phyloP scores from a whole-genome alignment of 805 yeast species.

The Saccharomycopsis microspora region DNA sequence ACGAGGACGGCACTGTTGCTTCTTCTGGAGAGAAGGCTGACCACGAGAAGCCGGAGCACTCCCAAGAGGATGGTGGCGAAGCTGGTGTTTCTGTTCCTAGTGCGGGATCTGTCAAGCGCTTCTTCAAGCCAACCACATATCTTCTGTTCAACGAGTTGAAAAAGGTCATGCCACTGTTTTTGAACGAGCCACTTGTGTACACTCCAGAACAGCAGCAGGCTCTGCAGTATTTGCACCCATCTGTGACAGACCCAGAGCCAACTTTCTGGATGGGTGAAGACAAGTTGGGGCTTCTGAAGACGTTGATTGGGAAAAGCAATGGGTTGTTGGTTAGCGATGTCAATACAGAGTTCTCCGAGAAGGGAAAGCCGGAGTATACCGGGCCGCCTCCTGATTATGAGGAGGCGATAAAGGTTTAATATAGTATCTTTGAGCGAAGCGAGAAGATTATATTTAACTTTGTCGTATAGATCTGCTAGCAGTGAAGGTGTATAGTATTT shows the following conservation, averaged over 20 bases:
- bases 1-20: neutral
- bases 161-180: constrained; percentile 28
- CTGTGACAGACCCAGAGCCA: constrained; percentile 44
- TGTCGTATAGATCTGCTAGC: neutral
- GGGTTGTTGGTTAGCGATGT: constrained; percentile 47
- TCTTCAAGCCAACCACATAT: constrained; percentile 32
- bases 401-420: constrained; percentile 26
- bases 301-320: constrained; percentile 44
- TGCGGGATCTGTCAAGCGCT: constrained; percentile 19
- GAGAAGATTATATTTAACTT: neutral
- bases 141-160: constrained; percentile 32
- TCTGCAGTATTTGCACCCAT: constrained; percentile 44
- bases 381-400: constrained; percentile 69
- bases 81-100: constrained; percentile 1
- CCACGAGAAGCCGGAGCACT: neutral
- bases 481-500: too few species aligned
- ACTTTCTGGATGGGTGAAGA: constrained; percentile 66
- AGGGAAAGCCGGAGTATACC: constrained; percentile 38
- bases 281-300: constrained; percentile 51
- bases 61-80: neutral
- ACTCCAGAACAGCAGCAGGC: constrained; percentile 23
- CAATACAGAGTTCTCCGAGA: constrained; percentile 46
- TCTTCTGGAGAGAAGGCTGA: neutral
- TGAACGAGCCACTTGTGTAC: constrained; percentile 18
- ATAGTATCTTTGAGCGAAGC: neutral